Percentiles rank a stretch among this genome's conserved stretches.
These are phyloP conservation scores for Beauveria sp. DNA, from an alignment of 2,329 filamentous ascomycete genomes.

Conservation along the genomic window DNA sequence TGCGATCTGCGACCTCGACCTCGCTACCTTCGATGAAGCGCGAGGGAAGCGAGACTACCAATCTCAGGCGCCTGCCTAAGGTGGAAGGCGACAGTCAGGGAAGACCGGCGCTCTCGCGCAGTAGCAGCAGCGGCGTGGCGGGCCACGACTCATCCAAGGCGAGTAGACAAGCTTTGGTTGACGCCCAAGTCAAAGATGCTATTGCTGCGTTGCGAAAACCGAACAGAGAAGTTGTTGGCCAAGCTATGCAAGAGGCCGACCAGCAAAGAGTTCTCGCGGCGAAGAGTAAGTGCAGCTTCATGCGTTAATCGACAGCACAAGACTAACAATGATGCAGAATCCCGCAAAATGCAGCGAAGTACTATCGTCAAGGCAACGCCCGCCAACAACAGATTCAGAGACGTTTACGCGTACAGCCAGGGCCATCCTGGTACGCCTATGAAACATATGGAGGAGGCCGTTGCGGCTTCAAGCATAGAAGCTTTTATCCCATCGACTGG, in stretches of 20 bases:
- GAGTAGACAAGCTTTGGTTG: slow-evolving; percentile 57
- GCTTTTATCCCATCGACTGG: slow-evolving; percentile 36
- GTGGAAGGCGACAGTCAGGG: slow-evolving; percentile 27
- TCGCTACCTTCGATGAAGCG: slow-evolving; percentile 56
- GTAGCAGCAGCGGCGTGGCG: slow-evolving; percentile 41
- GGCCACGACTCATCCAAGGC: slow-evolving; percentile 49
- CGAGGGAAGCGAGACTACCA: slow-evolving; percentile 55
- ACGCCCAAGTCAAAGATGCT: slow-evolving; percentile 65
- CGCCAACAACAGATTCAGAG: slow-evolving; percentile 45
- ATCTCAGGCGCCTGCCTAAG: slow-evolving; percentile 41
- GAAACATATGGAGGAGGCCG: slow-evolving; percentile 22
- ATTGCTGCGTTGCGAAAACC: slow-evolving; percentile 69
- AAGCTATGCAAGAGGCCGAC: slow-evolving; percentile 57
- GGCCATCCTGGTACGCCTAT: slow-evolving; percentile 16
- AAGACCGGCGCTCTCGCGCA: slow-evolving; percentile 31
- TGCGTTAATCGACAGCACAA: background rate
- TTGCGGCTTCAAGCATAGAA: slow-evolving; percentile 31
- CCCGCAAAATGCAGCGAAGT: slow-evolving; percentile 42
- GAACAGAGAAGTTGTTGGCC: slow-evolving; percentile 62
- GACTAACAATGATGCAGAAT: slow-evolving; percentile 34
- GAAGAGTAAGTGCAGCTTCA: slow-evolving; percentile 37
- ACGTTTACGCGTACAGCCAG: slow-evolving; percentile 34
- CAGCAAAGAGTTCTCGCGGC: slow-evolving; percentile 48
- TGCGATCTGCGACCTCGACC: slow-evolving; percentile 61
- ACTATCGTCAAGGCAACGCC: slow-evolving; percentile 51